A percentile compares a stretch with the other conserved stretches of the same genome.
phyloP scores from a whole-genome alignment of 2,329 filamentous ascomycete species.

The Hyphodiscus sp. region DNA sequence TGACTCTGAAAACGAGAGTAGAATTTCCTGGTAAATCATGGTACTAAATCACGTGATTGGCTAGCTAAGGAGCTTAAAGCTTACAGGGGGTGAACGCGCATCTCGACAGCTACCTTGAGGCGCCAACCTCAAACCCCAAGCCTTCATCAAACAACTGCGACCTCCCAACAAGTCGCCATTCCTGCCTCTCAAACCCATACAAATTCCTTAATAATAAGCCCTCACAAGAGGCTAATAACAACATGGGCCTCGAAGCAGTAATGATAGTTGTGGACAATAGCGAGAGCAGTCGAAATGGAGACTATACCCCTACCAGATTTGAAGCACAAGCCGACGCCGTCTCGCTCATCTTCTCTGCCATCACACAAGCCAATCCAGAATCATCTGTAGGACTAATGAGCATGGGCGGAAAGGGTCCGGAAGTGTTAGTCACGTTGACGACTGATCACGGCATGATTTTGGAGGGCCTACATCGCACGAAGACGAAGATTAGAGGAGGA shows the following conservation, averaged over 20 bases:
- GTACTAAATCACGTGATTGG: too few relatives aligned
- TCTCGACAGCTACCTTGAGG: not conserved
- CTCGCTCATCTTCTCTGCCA: constrained; percentile 90
- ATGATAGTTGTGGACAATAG: constrained; percentile 99
- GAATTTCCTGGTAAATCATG: too few relatives aligned
- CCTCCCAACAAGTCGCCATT: not conserved
- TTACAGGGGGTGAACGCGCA: not conserved
- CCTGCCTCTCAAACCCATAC: not conserved
- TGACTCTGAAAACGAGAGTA: too few relatives aligned
- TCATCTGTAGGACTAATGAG: constrained; percentile 97
- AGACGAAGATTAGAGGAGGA: constrained; percentile 82
- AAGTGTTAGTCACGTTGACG: constrained; percentile 93
- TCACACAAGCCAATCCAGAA: constrained; percentile 92
- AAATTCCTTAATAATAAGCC: not conserved
- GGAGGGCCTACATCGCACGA: constrained; percentile 82
- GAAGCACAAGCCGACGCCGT: constrained; percentile 94
- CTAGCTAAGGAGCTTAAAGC: not conserved
- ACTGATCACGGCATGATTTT: constrained; percentile 95
- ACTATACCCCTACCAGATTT: constrained; percentile 85
- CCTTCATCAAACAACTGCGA: not conserved
- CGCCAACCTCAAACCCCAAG: not conserved
- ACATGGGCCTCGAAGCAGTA: constrained; percentile 97
- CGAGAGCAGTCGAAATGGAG: constrained; percentile 96
- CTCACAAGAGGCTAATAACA: constrained; percentile 36
- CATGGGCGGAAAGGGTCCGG: constrained; percentile 96